Percentiles rank a stretch among this genome's conserved stretches.
Evolutionary conservation across 73 alveolate genomes (phyloP).

Genomic region (Paramecium sonneborni): DNA sequence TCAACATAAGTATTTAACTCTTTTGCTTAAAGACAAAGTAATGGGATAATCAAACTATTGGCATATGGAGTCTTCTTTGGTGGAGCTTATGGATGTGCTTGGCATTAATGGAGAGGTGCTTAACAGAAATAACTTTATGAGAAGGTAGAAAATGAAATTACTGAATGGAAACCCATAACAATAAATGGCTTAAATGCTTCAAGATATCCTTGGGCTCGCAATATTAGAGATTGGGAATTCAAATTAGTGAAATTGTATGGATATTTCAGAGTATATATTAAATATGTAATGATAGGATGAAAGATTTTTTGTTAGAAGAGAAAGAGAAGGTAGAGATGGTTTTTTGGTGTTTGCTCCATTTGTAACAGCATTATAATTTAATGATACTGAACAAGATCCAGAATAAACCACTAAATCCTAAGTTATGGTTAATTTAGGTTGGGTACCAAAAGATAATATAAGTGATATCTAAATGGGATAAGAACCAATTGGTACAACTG

Average conservation of each 20-base stretch:
- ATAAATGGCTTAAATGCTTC: constrained; percentile 54
- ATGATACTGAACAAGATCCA: constrained; percentile 19
- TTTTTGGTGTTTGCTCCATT: constrained; percentile 68
- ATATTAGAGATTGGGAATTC: constrained; percentile 62
- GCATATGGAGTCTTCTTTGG: constrained; percentile 43
- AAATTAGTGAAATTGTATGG: constrained; percentile 64
- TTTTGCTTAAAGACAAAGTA: constrained; percentile 20
- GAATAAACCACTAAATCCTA: constrained; percentile 43
- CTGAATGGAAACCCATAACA: constrained; percentile 52
- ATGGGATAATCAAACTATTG: not conserved
- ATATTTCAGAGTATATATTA: constrained; percentile 41
- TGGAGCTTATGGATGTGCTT: constrained; percentile 41
- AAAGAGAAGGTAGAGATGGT: constrained; percentile 71
- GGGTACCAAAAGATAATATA: constrained; percentile 65
- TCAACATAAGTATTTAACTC: constrained; percentile 23
- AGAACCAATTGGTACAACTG: constrained; percentile 59
- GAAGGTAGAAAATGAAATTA: constrained; percentile 45
- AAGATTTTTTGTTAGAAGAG: constrained; percentile 68
- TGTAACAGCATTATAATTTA: constrained; percentile 51
- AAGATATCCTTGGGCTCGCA: constrained; percentile 64
- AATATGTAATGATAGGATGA: constrained; percentile 47
- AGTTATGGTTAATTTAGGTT: constrained; percentile 63
- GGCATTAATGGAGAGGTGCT: constrained; percentile 17
- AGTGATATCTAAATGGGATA: constrained; percentile 60
- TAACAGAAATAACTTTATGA: constrained; percentile 22